Evolutionary conservation across 805 yeast species (phyloP), one percentile per base, ranked within the genome.

Genomic region (Candida peoriensis): DNA sequence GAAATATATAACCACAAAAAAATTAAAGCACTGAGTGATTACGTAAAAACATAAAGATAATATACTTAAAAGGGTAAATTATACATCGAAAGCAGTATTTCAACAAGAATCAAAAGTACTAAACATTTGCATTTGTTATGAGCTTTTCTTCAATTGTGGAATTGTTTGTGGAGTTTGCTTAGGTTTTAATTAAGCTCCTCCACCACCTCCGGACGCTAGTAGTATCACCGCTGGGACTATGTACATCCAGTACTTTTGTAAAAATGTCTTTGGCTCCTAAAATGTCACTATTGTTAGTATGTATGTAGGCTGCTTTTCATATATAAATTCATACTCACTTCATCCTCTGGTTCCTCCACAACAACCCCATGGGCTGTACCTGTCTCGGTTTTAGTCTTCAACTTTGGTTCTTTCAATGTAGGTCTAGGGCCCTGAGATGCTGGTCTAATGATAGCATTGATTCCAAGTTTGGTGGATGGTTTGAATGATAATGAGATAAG

Each of bases 221-320:
- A 73, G 40, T 9, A 75, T 32, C 16, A 72, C 41, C 11, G 74
- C 73, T 2, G 78, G 74, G 7, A 74, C 74, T 18, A 78, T 59
- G 52, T 72, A 76, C 66, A 74, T 63, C 83, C 83, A 78, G 55
- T 78, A 70, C 52, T 70, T 70, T 50, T 76, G 81, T 13, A 77
- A 57, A 55, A 75, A 76, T 5, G 78, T 68, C 34, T 61, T 55
- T 21, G 59, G 58, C 2, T 28, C 24, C 42, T 45, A 37, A 20
- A 20, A 23, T 16, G 19, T 33, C 12, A 26, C 36, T 20, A 34
- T 35, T 9, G 37, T 28, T 7, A 32, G 11, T 4, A 24, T 4
- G 4, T 24, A 15, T 29, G 22, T 19, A 22, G 24, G 33, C 23
- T 34, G 21, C 33, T 20, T 16, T n/a, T 14, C 23, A 4, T 15